phyloP scores from a whole-genome alignment of 2,329 filamentous ascomycete species.

The Cordyceps cicadae region DNA sequence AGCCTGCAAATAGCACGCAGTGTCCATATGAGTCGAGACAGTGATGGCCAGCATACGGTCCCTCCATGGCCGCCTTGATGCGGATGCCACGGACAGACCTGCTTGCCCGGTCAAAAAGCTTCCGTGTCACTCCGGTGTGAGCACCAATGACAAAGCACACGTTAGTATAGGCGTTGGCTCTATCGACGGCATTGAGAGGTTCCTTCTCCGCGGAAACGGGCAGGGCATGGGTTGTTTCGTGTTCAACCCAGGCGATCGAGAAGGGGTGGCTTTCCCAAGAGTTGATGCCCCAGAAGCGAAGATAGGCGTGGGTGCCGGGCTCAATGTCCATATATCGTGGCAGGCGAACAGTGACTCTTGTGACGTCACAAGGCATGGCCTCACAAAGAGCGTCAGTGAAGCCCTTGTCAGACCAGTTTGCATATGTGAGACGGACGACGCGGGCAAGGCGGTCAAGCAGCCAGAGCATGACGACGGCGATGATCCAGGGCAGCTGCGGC shows the following conservation, averaged over 20 bases:
- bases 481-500: conserved; percentile 65
- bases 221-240: conserved; percentile 34
- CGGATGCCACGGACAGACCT: conserved; percentile 46
- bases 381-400: conserved; percentile 60
- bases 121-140: conserved; percentile 79
- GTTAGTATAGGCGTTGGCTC: conserved; percentile 38
- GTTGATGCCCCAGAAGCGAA: conserved; percentile 59
- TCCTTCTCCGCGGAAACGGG: conserved; percentile 35
- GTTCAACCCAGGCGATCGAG: conserved; percentile 66
- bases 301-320: conserved; percentile 67
- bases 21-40: conserved; percentile 88
- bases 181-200: conserved; percentile 28
- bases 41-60: conserved; percentile 79
- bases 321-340: conserved; percentile 57
- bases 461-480: conserved; percentile 72
- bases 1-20: conserved; percentile 80
- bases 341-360: conserved; percentile 61
- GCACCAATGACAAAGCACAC: conserved; percentile 82
- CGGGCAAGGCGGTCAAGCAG: conserved; percentile 59
- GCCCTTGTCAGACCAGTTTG: conserved; percentile 53
- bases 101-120: conserved; percentile 63
- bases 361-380: conserved; percentile 59
- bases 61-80: conserved; percentile 72
- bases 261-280: conserved; percentile 72
- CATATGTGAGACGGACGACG: conserved; percentile 53